Evolutionary conservation across 805 yeast genomes (phyloP).

Genomic region (Hyphopichia homilentoma): DNA sequence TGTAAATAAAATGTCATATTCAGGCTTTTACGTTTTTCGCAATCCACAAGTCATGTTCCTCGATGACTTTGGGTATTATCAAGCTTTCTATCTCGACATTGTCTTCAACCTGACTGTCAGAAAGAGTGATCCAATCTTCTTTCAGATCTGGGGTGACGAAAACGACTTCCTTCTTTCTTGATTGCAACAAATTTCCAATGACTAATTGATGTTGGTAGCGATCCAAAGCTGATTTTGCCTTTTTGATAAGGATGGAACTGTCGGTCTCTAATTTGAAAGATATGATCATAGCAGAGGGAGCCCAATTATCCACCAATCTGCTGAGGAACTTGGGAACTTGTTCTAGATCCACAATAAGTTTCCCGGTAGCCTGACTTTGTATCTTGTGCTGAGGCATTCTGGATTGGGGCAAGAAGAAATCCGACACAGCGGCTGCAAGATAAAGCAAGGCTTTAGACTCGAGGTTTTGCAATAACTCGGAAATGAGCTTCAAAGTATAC

Average conservation of each 20-base stretch:
- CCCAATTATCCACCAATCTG: constrained; percentile 89
- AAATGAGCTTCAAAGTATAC: constrained; percentile 71
- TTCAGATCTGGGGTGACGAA: constrained; percentile 59
- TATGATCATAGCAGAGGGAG: constrained; percentile 89
- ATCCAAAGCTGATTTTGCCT: constrained; percentile 74
- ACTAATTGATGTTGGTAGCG: constrained; percentile 92
- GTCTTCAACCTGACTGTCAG: constrained; percentile 34
- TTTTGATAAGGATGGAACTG: constrained; percentile 57
- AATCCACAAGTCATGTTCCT: constrained; percentile 64
- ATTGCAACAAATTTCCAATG: constrained; percentile 87
- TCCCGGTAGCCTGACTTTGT: constrained; percentile 78
- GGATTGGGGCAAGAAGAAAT: constrained; percentile 85
- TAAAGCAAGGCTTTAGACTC: constrained; percentile 69
- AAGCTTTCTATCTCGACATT: constrained; percentile 69
- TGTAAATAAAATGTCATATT: constrained; percentile 1
- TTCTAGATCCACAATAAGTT: constrained; percentile 78
- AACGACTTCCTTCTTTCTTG: constrained; percentile 83
- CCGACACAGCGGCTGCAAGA: constrained; percentile 97
- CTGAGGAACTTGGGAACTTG: constrained; percentile 95
- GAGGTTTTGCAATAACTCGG: constrained; percentile 52
- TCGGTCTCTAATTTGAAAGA: constrained; percentile 96
- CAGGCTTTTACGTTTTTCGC: constrained; percentile 6
- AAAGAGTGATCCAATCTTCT: constrained; percentile 49
- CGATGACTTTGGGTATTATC: constrained; percentile 74
- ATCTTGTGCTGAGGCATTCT: constrained; percentile 91